Percentiles rank a stretch among this genome's conserved stretches.
Evolutionary conservation across 192 early-diverging fungal species (phyloP).

Genomic region (Bifiguratus adelaidae): DNA sequence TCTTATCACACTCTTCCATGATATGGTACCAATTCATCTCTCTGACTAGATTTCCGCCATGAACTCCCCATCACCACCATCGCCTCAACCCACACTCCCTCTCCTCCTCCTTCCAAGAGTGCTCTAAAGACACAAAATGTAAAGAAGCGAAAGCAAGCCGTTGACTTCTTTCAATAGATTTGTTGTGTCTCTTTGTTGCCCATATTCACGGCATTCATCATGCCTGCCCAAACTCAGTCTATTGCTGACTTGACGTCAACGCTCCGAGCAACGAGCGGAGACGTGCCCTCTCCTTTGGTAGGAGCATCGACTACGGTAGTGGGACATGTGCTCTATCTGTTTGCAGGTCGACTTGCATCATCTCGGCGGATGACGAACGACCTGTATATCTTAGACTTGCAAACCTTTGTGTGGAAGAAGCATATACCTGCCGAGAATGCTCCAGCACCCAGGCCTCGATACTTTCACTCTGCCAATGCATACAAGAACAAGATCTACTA

Average conservation of each 20-base stretch:
- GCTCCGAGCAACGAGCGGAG: constrained; percentile 38
- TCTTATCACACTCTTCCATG: constrained; percentile 4
- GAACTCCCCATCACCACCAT: neutral
- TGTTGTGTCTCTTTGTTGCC: too few relatives aligned
- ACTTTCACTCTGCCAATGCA: constrained; percentile 69
- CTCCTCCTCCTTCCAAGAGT: neutral
- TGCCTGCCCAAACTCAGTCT: constrained; percentile 27
- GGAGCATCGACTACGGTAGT: constrained; percentile 62
- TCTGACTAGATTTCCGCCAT: neutral
- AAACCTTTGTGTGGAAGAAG: constrained; percentile 48
- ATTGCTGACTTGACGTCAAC: constrained; percentile 40
- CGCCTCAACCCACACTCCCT: neutral
- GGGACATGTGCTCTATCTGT: constrained; percentile 50
- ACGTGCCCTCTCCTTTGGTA: constrained; percentile 67
- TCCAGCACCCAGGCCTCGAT: constrained; percentile 43
- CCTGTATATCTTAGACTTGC: constrained; percentile 54
- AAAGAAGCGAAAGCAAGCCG: too few relatives aligned
- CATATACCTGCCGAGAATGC: constrained; percentile 20
- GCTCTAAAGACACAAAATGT: neutral
- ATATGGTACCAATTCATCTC: neutral
- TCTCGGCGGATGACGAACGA: constrained; percentile 63
- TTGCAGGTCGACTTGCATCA: constrained; percentile 61
- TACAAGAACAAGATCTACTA: constrained; percentile 56
- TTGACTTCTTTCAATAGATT: too few relatives aligned
- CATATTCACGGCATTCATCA: too few relatives aligned